These are phyloP conservation scores for Amborella trichopoda DNA, from an alignment of 164 flowering plant genomes.

Conservation along the genomic window DNA sequence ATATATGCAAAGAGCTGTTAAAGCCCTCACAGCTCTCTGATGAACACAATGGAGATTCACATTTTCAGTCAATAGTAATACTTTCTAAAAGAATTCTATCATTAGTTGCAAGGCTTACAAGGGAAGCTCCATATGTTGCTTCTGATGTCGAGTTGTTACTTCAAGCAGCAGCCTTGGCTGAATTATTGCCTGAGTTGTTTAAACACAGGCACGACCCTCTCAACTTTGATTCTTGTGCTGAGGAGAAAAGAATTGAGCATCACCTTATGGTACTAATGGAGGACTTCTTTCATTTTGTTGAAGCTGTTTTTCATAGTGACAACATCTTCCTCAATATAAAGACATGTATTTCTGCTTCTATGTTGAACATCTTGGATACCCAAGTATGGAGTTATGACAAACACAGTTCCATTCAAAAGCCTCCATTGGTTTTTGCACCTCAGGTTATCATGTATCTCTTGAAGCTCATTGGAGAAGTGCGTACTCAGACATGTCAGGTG, in stretches of 20 bases:
- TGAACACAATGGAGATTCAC: slow-evolving; percentile 26
- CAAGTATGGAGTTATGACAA: slow-evolving; percentile 49
- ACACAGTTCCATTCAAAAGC: slow-evolving; percentile 24
- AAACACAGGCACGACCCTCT: slow-evolving; percentile 42
- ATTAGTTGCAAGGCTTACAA: slow-evolving; percentile 45
- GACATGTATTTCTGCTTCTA: slow-evolving; percentile 60
- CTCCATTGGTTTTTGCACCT: slow-evolving; percentile 67
- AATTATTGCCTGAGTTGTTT: slow-evolving; percentile 49
- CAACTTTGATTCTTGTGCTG: slow-evolving; percentile 20
- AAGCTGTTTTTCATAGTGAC: slow-evolving; percentile 37
- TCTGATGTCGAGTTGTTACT: slow-evolving; percentile 39
- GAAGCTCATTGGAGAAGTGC: slow-evolving; percentile 57
- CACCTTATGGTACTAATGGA: slow-evolving; percentile 43
- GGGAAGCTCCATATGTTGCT: slow-evolving; percentile 36
- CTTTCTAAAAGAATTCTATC: slow-evolving; percentile 46
- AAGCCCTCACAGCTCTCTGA: slow-evolving; percentile 27
- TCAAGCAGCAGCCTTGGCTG: slow-evolving; percentile 52
- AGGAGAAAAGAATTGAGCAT: slow-evolving; percentile 54
- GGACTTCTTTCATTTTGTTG: slow-evolving; percentile 65
- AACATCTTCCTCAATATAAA: slow-evolving; percentile 47
- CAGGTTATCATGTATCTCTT: slow-evolving; percentile 39
- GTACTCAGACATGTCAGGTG: slow-evolving; percentile 23
- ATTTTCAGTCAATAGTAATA: slow-evolving; percentile 34
- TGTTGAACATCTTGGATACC: slow-evolving; percentile 44
- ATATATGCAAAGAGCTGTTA: slow-evolving; percentile 36